These are phyloP conservation scores for Lactuca saligna DNA, from an alignment of 129 eudicot species.

Conservation along the genomic window DNA sequence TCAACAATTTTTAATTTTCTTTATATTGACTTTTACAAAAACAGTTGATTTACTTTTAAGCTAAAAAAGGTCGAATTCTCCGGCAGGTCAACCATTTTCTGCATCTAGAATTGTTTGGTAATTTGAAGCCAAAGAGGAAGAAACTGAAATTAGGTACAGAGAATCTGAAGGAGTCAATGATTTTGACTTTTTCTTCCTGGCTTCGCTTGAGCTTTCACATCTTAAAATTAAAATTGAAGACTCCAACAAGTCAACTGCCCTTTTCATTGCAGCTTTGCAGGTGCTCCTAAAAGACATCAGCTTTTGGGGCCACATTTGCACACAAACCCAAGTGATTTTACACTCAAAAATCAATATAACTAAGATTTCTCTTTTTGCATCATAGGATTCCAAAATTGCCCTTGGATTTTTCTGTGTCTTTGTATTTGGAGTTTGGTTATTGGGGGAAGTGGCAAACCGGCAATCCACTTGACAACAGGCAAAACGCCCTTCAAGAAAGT, in stretches of 20 bases:
- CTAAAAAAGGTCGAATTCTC: too few relatives aligned
- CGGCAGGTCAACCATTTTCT: slow-evolving; percentile 43
- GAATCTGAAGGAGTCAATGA: slow-evolving; percentile 15
- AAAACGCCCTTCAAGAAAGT: slow-evolving; percentile 23
- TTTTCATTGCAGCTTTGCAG: slow-evolving; percentile 19
- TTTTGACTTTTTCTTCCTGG: slow-evolving; percentile 26
- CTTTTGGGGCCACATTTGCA: slow-evolving; percentile 27
- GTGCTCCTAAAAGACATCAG: slow-evolving; percentile 7
- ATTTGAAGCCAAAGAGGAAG: slow-evolving; percentile 39
- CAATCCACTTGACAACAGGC: slow-evolving; percentile 25
- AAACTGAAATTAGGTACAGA: slow-evolving; percentile 29
- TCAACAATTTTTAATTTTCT: background rate
- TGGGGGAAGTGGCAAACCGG: slow-evolving; percentile 20
- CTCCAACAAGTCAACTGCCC: slow-evolving; percentile 27
- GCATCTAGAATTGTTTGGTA: slow-evolving; percentile 28
- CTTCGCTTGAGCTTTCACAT: slow-evolving; percentile 16
- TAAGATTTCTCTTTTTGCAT: background rate
- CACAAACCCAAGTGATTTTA: slow-evolving; percentile 10
- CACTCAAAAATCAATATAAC: background rate
- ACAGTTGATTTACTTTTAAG: background rate
- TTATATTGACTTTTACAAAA: slow-evolving; percentile 1
- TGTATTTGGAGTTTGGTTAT: slow-evolving; percentile 29
- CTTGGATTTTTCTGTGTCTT: slow-evolving; percentile 20
- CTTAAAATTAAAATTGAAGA: background rate
- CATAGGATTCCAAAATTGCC: slow-evolving; percentile 2